phyloP scores from a whole-genome alignment of 345 rosid genomes.

The Pugionium cornutum region DNA sequence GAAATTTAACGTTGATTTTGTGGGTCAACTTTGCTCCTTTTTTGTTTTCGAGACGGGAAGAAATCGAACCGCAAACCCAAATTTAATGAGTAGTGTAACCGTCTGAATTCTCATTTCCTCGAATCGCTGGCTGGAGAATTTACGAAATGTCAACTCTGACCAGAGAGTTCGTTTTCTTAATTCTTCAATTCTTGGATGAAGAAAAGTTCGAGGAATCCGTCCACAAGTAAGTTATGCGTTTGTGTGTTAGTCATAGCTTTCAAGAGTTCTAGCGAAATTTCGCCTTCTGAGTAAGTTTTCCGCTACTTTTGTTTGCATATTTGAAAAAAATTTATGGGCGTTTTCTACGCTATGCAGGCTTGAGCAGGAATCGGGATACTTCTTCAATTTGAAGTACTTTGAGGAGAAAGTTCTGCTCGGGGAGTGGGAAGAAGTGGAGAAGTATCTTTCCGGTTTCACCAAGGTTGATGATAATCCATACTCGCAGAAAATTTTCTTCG shows the following conservation, averaged over 20 bases:
- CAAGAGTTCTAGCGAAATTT: background rate
- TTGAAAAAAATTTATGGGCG: background rate
- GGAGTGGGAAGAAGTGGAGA: conserved; percentile 96
- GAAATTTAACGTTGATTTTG: conserved; percentile 14
- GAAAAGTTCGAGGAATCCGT: conserved; percentile 50
- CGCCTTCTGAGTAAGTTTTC: background rate
- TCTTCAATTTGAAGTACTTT: conserved; percentile 80
- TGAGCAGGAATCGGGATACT: conserved; percentile 92
- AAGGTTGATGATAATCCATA: conserved; percentile 89
- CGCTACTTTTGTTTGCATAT: background rate
- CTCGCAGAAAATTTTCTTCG: conserved; percentile 61
- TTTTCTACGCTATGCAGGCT: conserved; percentile 44
- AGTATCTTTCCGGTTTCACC: conserved; percentile 81
- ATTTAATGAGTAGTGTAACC: conserved; percentile 22
- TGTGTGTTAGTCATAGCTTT: background rate
- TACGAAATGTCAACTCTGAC: conserved; percentile 60
- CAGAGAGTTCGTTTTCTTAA: conserved; percentile 67
- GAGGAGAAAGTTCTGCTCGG: conserved; percentile 88
- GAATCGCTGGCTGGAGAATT: background rate
- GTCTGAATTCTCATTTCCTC: background rate
- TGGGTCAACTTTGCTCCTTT: conserved; percentile 34
- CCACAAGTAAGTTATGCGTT: conserved; percentile 48
- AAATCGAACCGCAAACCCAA: conserved; percentile 33
- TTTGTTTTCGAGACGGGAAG: conserved; percentile 28
- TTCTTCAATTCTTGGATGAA: conserved; percentile 66